phyloP scores from a whole-genome alignment of 75 land plant genomes.

The Chamaecyparis obtusa region DNA sequence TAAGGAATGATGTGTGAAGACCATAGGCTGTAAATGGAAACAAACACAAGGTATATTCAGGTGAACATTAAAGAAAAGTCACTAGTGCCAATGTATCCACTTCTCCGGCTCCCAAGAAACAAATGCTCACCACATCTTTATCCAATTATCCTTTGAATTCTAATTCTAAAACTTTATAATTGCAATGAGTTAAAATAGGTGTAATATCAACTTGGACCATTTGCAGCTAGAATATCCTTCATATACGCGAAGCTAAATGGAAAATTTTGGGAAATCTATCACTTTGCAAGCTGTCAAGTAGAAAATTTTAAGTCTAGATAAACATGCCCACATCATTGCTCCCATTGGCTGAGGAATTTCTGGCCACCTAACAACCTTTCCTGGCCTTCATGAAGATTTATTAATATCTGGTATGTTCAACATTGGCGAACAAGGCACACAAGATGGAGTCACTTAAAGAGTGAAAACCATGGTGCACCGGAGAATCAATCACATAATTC shows the following conservation, averaged over 20 bases:
- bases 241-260: neutral
- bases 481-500: no score
- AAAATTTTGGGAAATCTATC: neutral
- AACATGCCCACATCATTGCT: neutral
- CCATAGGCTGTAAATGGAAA: constrained; percentile 84
- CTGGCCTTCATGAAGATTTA: no score
- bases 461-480: no score
- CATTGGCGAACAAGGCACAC: no score
- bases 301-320: neutral
- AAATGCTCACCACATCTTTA: constrained; percentile 6
- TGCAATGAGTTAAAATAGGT: constrained; percentile 6
- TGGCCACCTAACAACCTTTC: no score
- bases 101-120: constrained; percentile 19
- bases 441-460: no score
- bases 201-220: neutral
- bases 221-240: constrained; percentile 4
- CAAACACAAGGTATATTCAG: constrained; percentile 54
- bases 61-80: constrained; percentile 21
- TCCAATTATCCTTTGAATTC: neutral
- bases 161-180: neutral
- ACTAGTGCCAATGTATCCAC: constrained; percentile 4
- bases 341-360: no score
- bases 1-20: no score
- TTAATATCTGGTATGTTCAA: no score
- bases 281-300: neutral